Evolutionary conservation across 352 stramenopile genomes (phyloP).

Genomic region (Phytophthora pistaciae): DNA sequence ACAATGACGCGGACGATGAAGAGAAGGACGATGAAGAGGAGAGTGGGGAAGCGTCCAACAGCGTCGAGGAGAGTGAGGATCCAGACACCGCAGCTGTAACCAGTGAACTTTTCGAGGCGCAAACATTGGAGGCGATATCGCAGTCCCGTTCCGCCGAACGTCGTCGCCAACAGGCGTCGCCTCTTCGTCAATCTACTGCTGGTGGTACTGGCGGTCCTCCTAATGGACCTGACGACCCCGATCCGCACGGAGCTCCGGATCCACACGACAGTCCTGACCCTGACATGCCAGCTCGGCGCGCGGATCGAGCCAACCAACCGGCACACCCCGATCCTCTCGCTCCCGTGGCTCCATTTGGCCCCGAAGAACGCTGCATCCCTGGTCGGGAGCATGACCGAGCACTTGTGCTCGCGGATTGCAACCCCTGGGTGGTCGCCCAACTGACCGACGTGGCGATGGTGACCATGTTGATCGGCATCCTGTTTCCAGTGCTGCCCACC

Average conservation of each 20-base stretch:
- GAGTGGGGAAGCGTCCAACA: neutral
- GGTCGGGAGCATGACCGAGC: too few species aligned
- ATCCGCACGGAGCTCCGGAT: neutral
- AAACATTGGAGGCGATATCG: neutral
- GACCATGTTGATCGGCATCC: neutral
- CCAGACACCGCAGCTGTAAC: neutral
- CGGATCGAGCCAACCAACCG: too few species aligned
- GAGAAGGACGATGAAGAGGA: neutral
- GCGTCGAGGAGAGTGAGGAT: neutral
- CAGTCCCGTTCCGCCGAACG: neutral
- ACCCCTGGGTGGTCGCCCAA: neutral
- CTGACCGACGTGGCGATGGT: neutral
- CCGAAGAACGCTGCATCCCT: neutral
- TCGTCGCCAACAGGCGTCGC: neutral
- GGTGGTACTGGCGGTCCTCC: neutral
- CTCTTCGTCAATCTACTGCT: neutral
- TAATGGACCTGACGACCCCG: neutral
- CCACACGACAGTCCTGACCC: neutral
- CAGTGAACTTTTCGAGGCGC: neutral
- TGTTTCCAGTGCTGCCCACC: neutral
- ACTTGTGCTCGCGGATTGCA: neutral
- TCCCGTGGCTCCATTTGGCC: neutral
- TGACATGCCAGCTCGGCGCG: too few species aligned
- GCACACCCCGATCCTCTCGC: neutral
- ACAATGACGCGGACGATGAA: neutral